phyloP scores from a whole-genome alignment of 1,284 basidiomycete species.

The Apiotrichum gracile region DNA sequence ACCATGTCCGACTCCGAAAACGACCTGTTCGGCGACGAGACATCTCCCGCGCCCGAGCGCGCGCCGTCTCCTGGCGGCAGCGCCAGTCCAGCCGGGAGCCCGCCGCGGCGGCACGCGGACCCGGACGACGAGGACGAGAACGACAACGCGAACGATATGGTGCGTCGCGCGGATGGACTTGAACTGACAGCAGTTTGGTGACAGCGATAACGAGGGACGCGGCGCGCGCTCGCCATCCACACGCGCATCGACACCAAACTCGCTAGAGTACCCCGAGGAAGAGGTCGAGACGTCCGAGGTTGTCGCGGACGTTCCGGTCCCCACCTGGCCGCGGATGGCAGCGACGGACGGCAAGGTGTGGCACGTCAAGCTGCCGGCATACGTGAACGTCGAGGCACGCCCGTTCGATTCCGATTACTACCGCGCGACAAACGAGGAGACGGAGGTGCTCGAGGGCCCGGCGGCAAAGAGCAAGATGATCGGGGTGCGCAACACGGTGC shows the following conservation, averaged over 20 bases:
- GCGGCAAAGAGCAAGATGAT: slow-evolving; percentile 42
- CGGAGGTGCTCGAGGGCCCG: slow-evolving; percentile 18
- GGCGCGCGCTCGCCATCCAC: slow-evolving; percentile 65
- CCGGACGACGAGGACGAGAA: slow-evolving; percentile 5
- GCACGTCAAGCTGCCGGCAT: slow-evolving; percentile 38
- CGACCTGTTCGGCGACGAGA: slow-evolving; percentile 33
- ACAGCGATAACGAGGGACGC: slow-evolving; percentile 76
- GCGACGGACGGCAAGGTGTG: slow-evolving; percentile 44
- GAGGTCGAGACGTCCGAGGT: slow-evolving; percentile 22
- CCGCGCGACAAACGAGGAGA: slow-evolving; percentile 27
- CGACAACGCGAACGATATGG: too few species aligned
- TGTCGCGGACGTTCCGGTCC: slow-evolving; percentile 33
- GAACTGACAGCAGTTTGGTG: slow-evolving; percentile 58
- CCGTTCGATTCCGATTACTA: slow-evolving; percentile 43
- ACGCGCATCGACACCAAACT: slow-evolving; percentile 56
- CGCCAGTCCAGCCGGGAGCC: not conserved
- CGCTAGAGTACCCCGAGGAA: slow-evolving; percentile 47
- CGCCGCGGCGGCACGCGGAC: not conserved
- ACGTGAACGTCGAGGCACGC: slow-evolving; percentile 39
- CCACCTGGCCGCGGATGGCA: slow-evolving; percentile 33
- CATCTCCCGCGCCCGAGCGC: not conserved
- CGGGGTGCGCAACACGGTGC: slow-evolving; percentile 42
- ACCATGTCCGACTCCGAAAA: slow-evolving; percentile 22
- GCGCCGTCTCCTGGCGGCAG: slow-evolving; percentile 8
- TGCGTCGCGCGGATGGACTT: too few species aligned